Evolutionary conservation across 805 yeast genomes (phyloP).

Genomic region (Sugiyamaella chiloensis): DNA sequence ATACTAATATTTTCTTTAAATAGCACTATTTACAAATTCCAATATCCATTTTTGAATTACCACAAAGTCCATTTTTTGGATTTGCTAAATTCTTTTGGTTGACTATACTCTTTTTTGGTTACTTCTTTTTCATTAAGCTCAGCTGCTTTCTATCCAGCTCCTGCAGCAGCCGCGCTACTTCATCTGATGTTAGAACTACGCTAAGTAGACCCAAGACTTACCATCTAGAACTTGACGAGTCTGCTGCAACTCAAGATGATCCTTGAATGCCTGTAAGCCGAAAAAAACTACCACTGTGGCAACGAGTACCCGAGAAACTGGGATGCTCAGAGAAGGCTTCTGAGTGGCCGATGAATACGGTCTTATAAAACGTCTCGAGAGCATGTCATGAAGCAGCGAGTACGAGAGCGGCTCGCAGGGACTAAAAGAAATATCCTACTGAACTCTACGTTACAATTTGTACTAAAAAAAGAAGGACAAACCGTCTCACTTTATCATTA

Average conservation of each 20-base stretch:
- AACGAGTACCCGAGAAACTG: constrained; percentile 16
- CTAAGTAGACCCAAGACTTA: background rate
- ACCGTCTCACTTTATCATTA: too few relatives aligned
- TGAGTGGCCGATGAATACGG: background rate
- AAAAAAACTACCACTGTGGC: constrained; percentile 17
- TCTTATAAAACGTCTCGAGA: background rate
- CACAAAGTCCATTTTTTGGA: too few relatives aligned
- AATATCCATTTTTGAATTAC: too few relatives aligned
- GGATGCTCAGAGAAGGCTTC: constrained; percentile 6
- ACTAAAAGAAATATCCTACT: too few relatives aligned
- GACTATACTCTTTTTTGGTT: too few relatives aligned
- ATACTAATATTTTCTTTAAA: too few relatives aligned
- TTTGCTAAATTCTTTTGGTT: too few relatives aligned
- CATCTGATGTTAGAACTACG: background rate
- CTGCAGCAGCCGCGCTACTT: background rate
- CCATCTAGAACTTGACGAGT: background rate
- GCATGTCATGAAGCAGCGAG: background rate
- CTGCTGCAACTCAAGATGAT: constrained; percentile 12
- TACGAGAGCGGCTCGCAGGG: too few relatives aligned
- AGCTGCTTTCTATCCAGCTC: background rate
- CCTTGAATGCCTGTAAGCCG: constrained; percentile 21
- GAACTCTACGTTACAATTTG: too few relatives aligned
- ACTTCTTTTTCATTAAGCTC: too few relatives aligned
- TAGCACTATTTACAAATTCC: too few relatives aligned
- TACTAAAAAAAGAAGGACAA: too few relatives aligned